Conservation (phyloP, 1,284 basidiomycete genomes). For the Cutaneotrichosporon sp. region DNA sequence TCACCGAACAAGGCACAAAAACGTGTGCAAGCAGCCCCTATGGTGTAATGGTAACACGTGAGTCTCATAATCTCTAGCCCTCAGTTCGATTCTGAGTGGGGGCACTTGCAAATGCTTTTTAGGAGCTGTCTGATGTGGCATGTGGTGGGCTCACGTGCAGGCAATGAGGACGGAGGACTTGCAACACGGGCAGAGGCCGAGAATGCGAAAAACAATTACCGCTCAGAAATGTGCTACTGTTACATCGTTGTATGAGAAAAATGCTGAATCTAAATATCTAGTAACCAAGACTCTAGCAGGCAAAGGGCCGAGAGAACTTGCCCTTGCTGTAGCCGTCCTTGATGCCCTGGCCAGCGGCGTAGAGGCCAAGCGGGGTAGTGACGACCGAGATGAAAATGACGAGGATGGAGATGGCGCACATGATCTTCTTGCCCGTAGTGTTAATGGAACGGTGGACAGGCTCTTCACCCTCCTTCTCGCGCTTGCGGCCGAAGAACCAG, state of each 20-base stretch:
- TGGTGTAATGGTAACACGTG: constrained; percentile 13
- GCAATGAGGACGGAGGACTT: too few relatives aligned
- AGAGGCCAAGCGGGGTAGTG: constrained; percentile 46
- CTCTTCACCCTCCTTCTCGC: constrained; percentile 14
- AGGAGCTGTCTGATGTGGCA: not conserved
- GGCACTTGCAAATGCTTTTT: constrained; percentile 3
- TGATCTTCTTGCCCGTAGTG: constrained; percentile 27
- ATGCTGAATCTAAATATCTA: not conserved
- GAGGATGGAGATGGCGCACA: constrained; percentile 24
- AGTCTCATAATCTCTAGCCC: constrained; percentile 13
- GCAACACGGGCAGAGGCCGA: too few relatives aligned
- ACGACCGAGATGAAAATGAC: constrained; percentile 34
- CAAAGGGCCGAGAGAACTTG: constrained; percentile 42
- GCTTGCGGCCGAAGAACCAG: constrained; percentile 26
- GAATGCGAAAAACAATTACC: too few relatives aligned
- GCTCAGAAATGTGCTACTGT: not conserved
- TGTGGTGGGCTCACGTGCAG: not conserved
- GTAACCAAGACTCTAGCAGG: constrained; percentile 30
- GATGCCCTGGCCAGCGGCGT: constrained; percentile 44
- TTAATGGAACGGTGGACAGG: constrained; percentile 15
- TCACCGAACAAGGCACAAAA: not conserved
- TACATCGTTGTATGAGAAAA: not conserved
- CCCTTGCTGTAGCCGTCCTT: constrained; percentile 40
- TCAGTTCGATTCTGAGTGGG: constrained; percentile 12
- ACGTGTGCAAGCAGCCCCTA: constrained; percentile 1